Evolutionary conservation across 495 filamentous ascomycete genomes (phyloP).

Genomic region (Lophium mytilinum): DNA sequence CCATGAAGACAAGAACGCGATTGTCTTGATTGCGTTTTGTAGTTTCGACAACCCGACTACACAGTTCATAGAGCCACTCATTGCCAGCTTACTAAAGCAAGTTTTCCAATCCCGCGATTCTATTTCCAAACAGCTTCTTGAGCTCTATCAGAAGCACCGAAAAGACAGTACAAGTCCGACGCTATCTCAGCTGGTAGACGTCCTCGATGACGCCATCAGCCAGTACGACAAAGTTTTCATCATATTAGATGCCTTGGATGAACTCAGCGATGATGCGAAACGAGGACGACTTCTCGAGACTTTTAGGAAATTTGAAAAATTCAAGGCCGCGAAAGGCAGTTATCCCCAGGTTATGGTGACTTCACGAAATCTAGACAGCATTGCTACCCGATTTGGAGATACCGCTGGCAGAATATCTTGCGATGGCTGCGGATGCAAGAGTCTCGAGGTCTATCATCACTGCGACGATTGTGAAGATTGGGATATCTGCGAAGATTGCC

Average conservation of each 20-base stretch:
- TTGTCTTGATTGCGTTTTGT: conserved; percentile 12
- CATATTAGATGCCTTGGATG: conserved; percentile 13
- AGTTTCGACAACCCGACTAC: conserved; percentile 12
- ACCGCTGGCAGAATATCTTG: conserved; percentile 1
- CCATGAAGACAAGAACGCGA: neutral
- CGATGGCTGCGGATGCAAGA: conserved; percentile 5
- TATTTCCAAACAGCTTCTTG: neutral
- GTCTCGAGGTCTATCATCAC: conserved; percentile 4
- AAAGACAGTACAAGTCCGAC: conserved; percentile 1
- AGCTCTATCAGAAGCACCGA: conserved; percentile 1
- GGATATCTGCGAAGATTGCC: conserved; percentile 10
- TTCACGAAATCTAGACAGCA: conserved; percentile 11
- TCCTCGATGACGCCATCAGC: conserved; percentile 1
- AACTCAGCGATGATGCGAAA: conserved; percentile 7
- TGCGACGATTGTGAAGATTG: conserved; percentile 14
- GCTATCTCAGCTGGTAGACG: conserved; percentile 1
- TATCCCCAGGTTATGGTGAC: conserved; percentile 8
- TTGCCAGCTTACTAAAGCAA: conserved; percentile 14
- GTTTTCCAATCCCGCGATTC: neutral
- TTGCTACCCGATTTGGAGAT: conserved; percentile 5
- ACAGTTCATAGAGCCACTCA: conserved; percentile 11
- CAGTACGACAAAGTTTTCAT: conserved; percentile 1
- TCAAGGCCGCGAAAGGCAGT: neutral
- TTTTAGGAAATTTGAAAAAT: neutral
- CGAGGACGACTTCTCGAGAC: conserved; percentile 3